Evolutionary conservation across 257 asterid genomes (phyloP).

Genomic region (Fraxinus excelsior): DNA sequence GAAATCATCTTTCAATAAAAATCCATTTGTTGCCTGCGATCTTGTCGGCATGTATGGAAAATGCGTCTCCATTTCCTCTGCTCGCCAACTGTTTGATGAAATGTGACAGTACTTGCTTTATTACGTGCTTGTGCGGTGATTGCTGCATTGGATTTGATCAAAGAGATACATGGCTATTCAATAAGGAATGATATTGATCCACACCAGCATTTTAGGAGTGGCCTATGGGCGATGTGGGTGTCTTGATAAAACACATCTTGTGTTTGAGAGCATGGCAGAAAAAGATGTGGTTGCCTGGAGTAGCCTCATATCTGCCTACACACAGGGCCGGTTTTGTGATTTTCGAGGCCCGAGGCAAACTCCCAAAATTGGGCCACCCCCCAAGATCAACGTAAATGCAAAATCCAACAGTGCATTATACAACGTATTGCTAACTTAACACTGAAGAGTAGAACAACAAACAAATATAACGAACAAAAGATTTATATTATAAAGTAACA

Average conservation of each 20-base stretch:
- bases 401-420: too few relatives aligned
- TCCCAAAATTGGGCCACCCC: too few relatives aligned
- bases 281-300: constrained; percentile 58
- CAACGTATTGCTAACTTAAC: too few relatives aligned
- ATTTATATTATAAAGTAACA: too few relatives aligned
- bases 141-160: constrained; percentile 37
- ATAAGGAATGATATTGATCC: constrained; percentile 36
- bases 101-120: constrained; percentile 43
- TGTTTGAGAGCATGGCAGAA: constrained; percentile 35
- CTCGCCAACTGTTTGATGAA: constrained; percentile 50
- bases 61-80: constrained; percentile 32
- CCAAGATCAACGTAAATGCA: too few relatives aligned
- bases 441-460: too few relatives aligned
- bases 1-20: constrained; percentile 31
- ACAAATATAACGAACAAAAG: too few relatives aligned
- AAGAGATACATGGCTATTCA: constrained; percentile 46
- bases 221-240: constrained; percentile 53
- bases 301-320: constrained; percentile 49
- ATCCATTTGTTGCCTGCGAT: constrained; percentile 49
- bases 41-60: constrained; percentile 49
- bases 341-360: too few relatives aligned
- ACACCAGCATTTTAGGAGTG: constrained; percentile 41
- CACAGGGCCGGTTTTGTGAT: too few relatives aligned
- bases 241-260: constrained; percentile 31
- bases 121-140: constrained; percentile 39